These are phyloP conservation scores for Glycine soja DNA, from an alignment of 306 rosid species.

Conservation along the genomic window DNA sequence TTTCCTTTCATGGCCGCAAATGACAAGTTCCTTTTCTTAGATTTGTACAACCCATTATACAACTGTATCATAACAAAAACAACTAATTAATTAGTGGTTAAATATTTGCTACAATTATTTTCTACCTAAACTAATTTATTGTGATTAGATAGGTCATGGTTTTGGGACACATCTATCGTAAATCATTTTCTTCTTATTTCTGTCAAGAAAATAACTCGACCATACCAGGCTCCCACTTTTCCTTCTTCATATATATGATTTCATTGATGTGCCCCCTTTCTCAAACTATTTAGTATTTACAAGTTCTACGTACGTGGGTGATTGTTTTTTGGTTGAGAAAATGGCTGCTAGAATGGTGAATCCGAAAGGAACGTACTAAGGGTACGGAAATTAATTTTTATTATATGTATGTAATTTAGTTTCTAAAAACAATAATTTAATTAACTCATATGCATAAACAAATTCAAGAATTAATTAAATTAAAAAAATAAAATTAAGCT, in stretches of 20 bases:
- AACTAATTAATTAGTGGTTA: constrained; percentile 21
- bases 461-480: background rate
- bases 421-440: no score
- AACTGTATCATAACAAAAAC: constrained; percentile 4
- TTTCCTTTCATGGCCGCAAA: constrained; percentile 40
- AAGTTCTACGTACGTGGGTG: no score
- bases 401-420: no score
- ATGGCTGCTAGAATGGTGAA: background rate
- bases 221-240: background rate
- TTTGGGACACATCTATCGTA: background rate
- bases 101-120: constrained; percentile 1
- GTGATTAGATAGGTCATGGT: background rate
- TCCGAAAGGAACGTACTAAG: background rate
- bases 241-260: background rate
- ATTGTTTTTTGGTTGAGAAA: background rate
- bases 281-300: background rate
- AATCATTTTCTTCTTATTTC: background rate
- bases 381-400: background rate
- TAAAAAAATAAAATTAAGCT: background rate
- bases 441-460: background rate
- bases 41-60: constrained; percentile 19
- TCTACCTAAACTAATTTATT: background rate
- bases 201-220: background rate
- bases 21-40: constrained; percentile 28
- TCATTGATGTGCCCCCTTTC: background rate